A percentile compares a stretch with the other conserved stretches of the same genome.
phyloP scores from a whole-genome alignment of 176 grass and related monocot species.

The Avena eriantha region DNA sequence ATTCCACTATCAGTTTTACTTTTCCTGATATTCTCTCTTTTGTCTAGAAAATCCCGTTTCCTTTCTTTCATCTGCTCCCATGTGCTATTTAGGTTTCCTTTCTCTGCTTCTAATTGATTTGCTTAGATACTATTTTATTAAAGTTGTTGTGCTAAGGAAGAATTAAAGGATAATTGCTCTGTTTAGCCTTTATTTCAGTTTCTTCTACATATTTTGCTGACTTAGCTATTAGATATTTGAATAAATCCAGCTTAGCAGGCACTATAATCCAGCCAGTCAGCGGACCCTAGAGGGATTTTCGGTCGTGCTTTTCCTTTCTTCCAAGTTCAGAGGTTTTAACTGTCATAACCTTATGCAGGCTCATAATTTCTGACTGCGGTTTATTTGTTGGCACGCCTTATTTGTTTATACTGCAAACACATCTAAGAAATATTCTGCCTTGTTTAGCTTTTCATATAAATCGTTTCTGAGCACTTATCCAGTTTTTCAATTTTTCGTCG shows the following conservation, averaged over 20 bases:
- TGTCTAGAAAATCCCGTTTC: not conserved
- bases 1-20: not conserved
- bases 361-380: not conserved
- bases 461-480: too few species aligned
- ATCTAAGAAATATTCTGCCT: too few species aligned
- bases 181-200: not conserved
- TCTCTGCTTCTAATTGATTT: not conserved
- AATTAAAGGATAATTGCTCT: not conserved
- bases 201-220: not conserved
- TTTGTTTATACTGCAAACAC: too few species aligned
- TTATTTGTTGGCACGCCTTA: too few species aligned
- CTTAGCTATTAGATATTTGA: too few species aligned
- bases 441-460: too few species aligned
- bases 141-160: not conserved
- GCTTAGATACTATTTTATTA: not conserved
- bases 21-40: not conserved
- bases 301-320: not conserved
- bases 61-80: not conserved
- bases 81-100: not conserved
- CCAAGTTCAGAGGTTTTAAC: not conserved
- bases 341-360: not conserved
- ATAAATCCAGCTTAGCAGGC: too few species aligned
- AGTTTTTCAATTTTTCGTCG: too few species aligned
- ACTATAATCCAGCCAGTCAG: not conserved
- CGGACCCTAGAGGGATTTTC: not conserved